These are phyloP conservation scores for Fusarium sp. DNA, from an alignment of 2,329 filamentous ascomycete species.

Conservation along the genomic window DNA sequence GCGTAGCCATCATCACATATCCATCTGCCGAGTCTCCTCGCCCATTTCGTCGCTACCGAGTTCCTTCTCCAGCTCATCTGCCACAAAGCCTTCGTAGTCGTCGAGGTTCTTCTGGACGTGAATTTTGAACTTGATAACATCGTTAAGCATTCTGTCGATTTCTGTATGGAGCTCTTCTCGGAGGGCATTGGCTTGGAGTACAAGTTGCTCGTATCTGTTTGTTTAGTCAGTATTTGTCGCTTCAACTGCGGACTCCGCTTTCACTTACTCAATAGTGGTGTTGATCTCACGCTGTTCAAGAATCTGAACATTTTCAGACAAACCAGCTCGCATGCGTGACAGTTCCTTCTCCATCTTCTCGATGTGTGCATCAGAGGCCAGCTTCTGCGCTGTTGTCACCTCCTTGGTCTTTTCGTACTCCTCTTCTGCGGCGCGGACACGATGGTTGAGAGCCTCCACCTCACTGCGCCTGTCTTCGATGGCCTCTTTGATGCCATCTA, in stretches of 20 bases:
- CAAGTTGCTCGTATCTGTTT: conserved; percentile 87
- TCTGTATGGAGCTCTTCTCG: conserved; percentile 99
- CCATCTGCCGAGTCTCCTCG: conserved; percentile 67
- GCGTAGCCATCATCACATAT: conserved; percentile 48
- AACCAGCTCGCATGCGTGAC: conserved; percentile 87
- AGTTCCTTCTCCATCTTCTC: conserved; percentile 99
- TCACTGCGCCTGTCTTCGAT: conserved; percentile 96
- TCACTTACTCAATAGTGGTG: conserved; percentile 90
- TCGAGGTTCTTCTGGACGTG: conserved; percentile 93
- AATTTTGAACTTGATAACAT: conserved; percentile 98
- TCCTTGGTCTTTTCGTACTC: conserved; percentile 96
- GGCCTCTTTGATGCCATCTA: conserved; percentile 95
- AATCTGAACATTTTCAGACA: conserved; percentile 88
- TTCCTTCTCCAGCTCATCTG: conserved; percentile 91
- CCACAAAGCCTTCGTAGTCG: conserved; percentile 93
- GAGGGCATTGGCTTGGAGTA: conserved; percentile 83
- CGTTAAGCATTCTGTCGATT: conserved; percentile 94
- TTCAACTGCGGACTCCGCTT: not conserved
- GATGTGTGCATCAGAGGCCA: conserved; percentile 91
- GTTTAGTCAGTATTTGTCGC: conserved; percentile 20
- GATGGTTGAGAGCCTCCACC: conserved; percentile 90
- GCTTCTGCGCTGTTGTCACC: conserved; percentile 85
- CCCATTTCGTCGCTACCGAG: conserved; percentile 73
- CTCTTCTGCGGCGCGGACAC: conserved; percentile 87
- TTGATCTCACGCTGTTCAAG: conserved; percentile 98